phyloP scores from a whole-genome alignment of 2,329 filamentous ascomycete genomes.

The Fusarium subtropicale region DNA sequence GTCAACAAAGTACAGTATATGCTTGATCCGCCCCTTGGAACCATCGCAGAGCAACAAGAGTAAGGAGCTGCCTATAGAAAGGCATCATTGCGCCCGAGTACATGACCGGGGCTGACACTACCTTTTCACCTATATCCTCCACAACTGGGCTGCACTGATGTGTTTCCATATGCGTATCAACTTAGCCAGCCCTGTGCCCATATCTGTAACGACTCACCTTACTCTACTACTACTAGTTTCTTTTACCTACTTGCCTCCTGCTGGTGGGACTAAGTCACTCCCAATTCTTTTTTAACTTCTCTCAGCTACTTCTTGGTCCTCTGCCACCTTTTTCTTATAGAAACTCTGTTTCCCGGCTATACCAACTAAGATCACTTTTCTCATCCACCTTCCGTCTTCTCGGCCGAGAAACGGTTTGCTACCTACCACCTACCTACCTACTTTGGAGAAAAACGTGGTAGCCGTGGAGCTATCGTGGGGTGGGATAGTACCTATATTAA shows the following conservation, averaged over 20 bases:
- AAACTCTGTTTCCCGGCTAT: slow-evolving; percentile 28
- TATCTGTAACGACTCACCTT: slow-evolving; percentile 19
- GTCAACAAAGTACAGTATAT: slow-evolving; percentile 7
- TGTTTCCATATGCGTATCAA: slow-evolving; percentile 32
- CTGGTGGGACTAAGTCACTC: slow-evolving; percentile 2
- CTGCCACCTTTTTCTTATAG: slow-evolving; percentile 25
- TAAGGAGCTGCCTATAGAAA: slow-evolving; percentile 37
- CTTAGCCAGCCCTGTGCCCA: slow-evolving; percentile 37
- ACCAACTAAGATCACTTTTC: slow-evolving; percentile 19
- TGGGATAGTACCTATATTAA: slow-evolving; percentile 1
- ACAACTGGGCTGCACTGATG: slow-evolving; percentile 32
- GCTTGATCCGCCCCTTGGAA: slow-evolving; percentile 35
- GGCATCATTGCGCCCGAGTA: slow-evolving; percentile 30
- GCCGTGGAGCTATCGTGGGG: slow-evolving; percentile 32
- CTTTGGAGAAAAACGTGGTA: slow-evolving; percentile 10
- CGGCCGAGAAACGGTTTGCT: slow-evolving; percentile 30
- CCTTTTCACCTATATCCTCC: slow-evolving; percentile 12
- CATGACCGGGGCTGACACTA: slow-evolving; percentile 27
- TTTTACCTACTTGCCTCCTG: slow-evolving; percentile 19
- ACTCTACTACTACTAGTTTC: slow-evolving; percentile 12
- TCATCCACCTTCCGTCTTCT: slow-evolving; percentile 29
- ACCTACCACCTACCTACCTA: slow-evolving; percentile 7
- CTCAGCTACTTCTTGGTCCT: slow-evolving; percentile 25
- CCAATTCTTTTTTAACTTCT: slow-evolving; percentile 26
- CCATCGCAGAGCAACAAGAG: slow-evolving; percentile 1